These are phyloP conservation scores for Truncatella angustata DNA, from an alignment of 2,329 filamentous ascomycete genomes.

Conservation along the genomic window DNA sequence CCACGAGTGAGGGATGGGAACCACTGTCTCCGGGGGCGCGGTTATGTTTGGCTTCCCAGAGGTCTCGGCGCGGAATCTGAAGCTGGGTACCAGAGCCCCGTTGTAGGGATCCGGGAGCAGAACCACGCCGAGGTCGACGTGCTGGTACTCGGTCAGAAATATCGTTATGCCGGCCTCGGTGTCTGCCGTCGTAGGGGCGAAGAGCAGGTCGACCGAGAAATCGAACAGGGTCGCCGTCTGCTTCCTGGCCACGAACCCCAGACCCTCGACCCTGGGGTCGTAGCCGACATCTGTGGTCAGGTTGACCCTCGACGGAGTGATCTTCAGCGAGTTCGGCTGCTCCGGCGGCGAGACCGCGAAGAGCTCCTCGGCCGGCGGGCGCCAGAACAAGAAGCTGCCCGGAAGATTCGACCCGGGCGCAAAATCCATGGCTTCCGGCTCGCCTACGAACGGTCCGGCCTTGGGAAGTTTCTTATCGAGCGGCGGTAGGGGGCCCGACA, in stretches of 20 bases:
- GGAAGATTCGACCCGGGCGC: constrained; percentile 20
- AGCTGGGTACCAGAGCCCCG: background rate
- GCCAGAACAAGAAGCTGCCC: constrained; percentile 30
- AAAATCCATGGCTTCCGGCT: constrained; percentile 22
- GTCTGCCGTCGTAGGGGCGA: constrained; percentile 19
- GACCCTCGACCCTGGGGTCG: constrained; percentile 20
- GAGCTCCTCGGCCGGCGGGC: constrained; percentile 23
- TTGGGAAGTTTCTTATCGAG: constrained; percentile 5
- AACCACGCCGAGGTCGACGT: constrained; percentile 32
- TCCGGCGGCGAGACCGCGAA: constrained; percentile 16
- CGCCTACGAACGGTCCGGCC: constrained; percentile 21
- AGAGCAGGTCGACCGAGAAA: constrained; percentile 28
- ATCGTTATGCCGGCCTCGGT: constrained; percentile 32
- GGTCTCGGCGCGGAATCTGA: background rate
- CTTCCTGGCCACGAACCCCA: constrained; percentile 29
- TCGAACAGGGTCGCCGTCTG: constrained; percentile 31
- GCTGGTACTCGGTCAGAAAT: constrained; percentile 31
- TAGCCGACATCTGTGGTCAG: constrained; percentile 20
- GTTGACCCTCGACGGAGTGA: constrained; percentile 26
- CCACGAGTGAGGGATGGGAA: background rate
- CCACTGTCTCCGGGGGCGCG: background rate
- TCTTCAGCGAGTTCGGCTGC: constrained; percentile 18
- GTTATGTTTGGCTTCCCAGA: background rate
- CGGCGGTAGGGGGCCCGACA: constrained; percentile 40
- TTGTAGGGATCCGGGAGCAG: constrained; percentile 12